Percentiles rank a stretch among this genome's conserved stretches.
These are phyloP conservation scores for Hymenoscyphus salicellus DNA, from an alignment of 2,329 filamentous ascomycete genomes.

Conservation along the genomic window DNA sequence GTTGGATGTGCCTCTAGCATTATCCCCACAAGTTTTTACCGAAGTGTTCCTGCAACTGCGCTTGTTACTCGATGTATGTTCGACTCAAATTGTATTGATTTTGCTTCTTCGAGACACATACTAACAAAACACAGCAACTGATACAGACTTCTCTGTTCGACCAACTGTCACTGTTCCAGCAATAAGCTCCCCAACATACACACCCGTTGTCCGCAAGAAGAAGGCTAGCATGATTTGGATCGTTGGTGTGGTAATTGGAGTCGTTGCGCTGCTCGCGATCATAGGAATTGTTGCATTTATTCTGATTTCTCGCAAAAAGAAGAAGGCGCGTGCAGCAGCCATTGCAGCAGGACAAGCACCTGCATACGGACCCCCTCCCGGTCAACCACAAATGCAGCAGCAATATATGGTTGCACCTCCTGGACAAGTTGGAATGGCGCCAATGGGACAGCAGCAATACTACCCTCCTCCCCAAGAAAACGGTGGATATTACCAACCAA, in stretches of 20 bases:
- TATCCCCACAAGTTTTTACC: slow-evolving; percentile 6
- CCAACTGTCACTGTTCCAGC: slow-evolving; percentile 3
- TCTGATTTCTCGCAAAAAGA: slow-evolving; percentile 11
- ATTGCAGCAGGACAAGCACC: slow-evolving; percentile 2
- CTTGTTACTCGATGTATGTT: background rate
- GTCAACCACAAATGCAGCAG: background rate
- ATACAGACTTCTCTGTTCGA: background rate
- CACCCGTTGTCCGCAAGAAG: background rate
- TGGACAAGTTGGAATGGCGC: background rate
- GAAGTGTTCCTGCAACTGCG: background rate
- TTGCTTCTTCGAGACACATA: background rate
- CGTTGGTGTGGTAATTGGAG: slow-evolving; percentile 5
- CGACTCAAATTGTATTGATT: background rate
- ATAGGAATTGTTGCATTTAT: slow-evolving; percentile 8
- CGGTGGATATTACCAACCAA: background rate
- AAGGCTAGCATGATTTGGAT: slow-evolving; percentile 8
- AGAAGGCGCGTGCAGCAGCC: slow-evolving; percentile 12
- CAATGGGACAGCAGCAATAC: background rate
- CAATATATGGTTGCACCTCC: slow-evolving; percentile 3
- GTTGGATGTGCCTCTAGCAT: slow-evolving; percentile 4
- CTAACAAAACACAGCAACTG: background rate
- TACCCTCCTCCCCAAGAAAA: slow-evolving; percentile 1
- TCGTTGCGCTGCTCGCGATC: slow-evolving; percentile 6
- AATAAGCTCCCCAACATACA: background rate
- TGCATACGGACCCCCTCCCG: background rate